These are phyloP conservation scores for Blastobotrys persicus DNA, from an alignment of 1,139 yeast species.

Conservation along the genomic window DNA sequence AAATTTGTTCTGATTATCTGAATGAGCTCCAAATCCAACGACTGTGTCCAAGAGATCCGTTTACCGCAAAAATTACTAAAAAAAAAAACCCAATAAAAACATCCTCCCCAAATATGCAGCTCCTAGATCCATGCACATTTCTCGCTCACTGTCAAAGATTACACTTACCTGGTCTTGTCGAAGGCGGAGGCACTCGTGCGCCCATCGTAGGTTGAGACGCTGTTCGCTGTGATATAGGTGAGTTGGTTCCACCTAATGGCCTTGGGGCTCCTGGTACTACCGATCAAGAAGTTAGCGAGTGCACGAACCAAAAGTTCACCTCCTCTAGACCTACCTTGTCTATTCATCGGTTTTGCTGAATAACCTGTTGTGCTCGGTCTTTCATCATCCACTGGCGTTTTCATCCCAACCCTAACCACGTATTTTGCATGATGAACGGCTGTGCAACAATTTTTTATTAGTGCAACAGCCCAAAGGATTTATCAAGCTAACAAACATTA, in stretches of 20 bases:
- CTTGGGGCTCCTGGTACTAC: conserved; percentile 6
- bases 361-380: neutral
- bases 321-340: conserved; percentile 1
- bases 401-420: neutral
- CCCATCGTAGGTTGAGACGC: neutral
- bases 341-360: neutral
- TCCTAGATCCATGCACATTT: no score
- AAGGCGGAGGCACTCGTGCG: neutral
- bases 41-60: no score
- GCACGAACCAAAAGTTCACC: neutral
- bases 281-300: neutral
- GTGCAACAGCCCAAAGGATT: neutral
- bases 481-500: neutral
- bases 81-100: no score
- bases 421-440: neutral
- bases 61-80: no score
- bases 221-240: conserved; percentile 1
- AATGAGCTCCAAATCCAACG: no score
- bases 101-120: no score
- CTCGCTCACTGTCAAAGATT: neutral
- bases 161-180: conserved; percentile 4
- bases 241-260: conserved; percentile 4
- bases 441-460: neutral
- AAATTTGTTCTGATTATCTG: no score
- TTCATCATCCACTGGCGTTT: neutral